A percentile compares a stretch with the other conserved stretches of the same genome.
phyloP scores from a whole-genome alignment of 345 rosid genomes.

The Eucalyptus pauciflora region DNA sequence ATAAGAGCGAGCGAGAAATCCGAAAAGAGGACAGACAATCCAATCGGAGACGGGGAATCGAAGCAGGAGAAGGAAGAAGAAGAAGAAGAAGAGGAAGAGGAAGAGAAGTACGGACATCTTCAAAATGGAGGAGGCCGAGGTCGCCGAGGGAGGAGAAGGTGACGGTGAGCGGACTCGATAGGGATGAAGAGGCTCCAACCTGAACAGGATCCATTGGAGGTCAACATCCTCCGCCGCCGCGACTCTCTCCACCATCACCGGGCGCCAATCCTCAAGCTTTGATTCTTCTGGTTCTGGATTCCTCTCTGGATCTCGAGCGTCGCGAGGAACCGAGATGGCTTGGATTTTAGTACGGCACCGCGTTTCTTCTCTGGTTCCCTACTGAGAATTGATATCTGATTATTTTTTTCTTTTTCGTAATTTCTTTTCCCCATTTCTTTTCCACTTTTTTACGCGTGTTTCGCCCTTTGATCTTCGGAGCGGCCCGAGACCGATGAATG shows the following conservation, averaged over 20 bases:
- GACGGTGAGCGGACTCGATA: constrained; percentile 66
- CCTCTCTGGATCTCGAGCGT: not conserved
- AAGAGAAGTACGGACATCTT: constrained; percentile 50
- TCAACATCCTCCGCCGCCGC: constrained; percentile 34
- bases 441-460: not conserved
- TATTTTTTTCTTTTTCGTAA: not conserved
- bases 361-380: not conserved
- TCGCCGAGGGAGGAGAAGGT: constrained; percentile 81
- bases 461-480: not conserved
- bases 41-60: too few relatives aligned
- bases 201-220: constrained; percentile 85
- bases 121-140: constrained; percentile 33
- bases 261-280: not conserved
- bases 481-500: not conserved
- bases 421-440: not conserved
- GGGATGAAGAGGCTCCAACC: constrained; percentile 88
- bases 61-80: not conserved
- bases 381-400: not conserved
- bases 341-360: not conserved
- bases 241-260: not conserved
- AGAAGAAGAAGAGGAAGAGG: too few relatives aligned
- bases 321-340: not conserved
- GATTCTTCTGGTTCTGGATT: not conserved
- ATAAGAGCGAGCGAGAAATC: not conserved
- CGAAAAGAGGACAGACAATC: not conserved